Conservation (phyloP, 176 grass and related monocot genomes). For the Rhynchospora pubera region DNA sequence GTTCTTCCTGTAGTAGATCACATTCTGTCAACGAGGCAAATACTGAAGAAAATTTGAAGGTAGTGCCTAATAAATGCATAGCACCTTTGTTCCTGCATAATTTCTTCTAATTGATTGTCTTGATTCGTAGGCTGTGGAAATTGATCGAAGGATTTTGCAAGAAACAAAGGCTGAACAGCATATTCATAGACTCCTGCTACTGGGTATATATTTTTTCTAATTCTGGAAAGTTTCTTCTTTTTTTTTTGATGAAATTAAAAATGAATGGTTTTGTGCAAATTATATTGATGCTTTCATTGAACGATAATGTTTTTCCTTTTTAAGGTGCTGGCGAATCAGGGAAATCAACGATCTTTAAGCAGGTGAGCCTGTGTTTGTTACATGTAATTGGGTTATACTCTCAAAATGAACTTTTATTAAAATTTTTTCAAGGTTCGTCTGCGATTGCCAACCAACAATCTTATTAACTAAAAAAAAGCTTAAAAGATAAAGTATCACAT, state of each 20-base stretch:
- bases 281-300: constrained; percentile 5
- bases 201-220: constrained; percentile 35
- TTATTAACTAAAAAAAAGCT: too few species aligned
- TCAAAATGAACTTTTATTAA: not conserved
- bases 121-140: constrained; percentile 57
- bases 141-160: constrained; percentile 70
- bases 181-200: constrained; percentile 88
- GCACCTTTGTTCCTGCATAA: not conserved
- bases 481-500: too few species aligned
- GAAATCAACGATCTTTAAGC: constrained; percentile 99
- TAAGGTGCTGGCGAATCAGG: constrained; percentile 95
- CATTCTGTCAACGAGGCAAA: constrained; percentile 64
- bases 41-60: constrained; percentile 59
- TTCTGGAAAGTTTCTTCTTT: not conserved
- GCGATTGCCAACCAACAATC: too few species aligned
- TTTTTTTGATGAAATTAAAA: not conserved
- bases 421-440: too few species aligned
- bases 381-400: constrained; percentile 2
- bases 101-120: not conserved
- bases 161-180: constrained; percentile 93
- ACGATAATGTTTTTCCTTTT: not conserved
- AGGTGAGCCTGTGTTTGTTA: constrained; percentile 37
- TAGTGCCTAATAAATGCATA: constrained; percentile 4
- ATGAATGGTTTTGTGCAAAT: not conserved
- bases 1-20: constrained; percentile 81